phyloP scores from a whole-genome alignment of 2,329 filamentous ascomycete genomes.

The Venturia pyrina region DNA sequence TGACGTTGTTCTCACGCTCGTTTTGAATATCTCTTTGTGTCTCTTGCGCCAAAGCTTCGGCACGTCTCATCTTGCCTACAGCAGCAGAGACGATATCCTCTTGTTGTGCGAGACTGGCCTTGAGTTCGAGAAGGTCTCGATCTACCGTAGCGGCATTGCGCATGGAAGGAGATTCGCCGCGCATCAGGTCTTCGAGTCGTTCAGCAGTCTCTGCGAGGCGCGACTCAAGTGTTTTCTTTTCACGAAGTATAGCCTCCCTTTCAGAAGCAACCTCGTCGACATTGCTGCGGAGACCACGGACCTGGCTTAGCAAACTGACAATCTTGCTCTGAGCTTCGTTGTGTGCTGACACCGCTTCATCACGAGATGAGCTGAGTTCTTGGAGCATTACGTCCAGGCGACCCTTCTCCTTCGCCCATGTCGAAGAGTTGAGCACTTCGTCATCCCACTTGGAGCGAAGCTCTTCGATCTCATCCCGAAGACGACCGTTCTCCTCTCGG shows the following conservation, averaged over 20 bases:
- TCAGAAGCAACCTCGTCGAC: constrained; percentile 81
- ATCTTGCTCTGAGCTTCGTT: constrained; percentile 93
- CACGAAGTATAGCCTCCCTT: constrained; percentile 71
- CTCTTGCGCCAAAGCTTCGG: constrained; percentile 77
- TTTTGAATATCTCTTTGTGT: constrained; percentile 85
- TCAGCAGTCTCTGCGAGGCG: constrained; percentile 79
- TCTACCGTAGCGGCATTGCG: constrained; percentile 84
- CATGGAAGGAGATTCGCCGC: constrained; percentile 76
- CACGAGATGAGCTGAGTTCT: constrained; percentile 80
- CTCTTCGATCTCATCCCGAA: constrained; percentile 94
- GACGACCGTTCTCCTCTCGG: constrained; percentile 70
- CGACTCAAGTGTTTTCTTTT: constrained; percentile 82
- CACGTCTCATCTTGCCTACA: constrained; percentile 92
- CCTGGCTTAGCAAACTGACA: constrained; percentile 80
- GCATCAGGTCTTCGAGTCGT: constrained; percentile 77
- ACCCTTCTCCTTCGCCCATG: constrained; percentile 96
- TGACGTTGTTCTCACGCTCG: constrained; percentile 72
- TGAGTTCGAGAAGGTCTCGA: constrained; percentile 80
- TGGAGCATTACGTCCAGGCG: constrained; percentile 82
- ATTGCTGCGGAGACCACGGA: constrained; percentile 69
- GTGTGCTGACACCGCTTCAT: constrained; percentile 86
- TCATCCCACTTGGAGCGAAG: constrained; percentile 96
- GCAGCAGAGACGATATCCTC: constrained; percentile 87
- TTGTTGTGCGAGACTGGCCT: constrained; percentile 79
- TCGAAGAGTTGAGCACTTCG: constrained; percentile 92